These are phyloP conservation scores for Chlamydomonas schloesseri DNA, from an alignment of 139 green algal species.

Conservation along the genomic window DNA sequence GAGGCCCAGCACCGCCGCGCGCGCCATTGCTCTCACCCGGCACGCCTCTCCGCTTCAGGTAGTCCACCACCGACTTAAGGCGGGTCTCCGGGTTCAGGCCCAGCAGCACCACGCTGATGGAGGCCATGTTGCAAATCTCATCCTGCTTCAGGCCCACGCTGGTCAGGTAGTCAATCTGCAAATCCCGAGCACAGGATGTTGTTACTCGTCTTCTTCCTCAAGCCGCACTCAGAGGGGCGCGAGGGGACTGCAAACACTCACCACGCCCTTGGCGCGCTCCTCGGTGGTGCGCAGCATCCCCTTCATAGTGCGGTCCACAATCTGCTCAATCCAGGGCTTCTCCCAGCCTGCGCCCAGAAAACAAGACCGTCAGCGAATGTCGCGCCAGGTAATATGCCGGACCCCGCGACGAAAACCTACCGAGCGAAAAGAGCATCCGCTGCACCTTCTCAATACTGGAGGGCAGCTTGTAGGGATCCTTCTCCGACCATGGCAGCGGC, in stretches of 20 bases:
- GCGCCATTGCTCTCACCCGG: conserved; percentile 49
- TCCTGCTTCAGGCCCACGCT: conserved; percentile 67
- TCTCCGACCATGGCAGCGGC: conserved; percentile 73
- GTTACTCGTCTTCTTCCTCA: too few species aligned
- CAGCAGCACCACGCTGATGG: conserved; percentile 73
- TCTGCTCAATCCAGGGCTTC: conserved; percentile 78
- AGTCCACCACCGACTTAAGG: conserved; percentile 59
- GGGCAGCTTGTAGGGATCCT: conserved; percentile 73
- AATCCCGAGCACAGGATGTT: too few species aligned
- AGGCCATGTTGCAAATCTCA: conserved; percentile 79
- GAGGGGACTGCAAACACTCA: conserved; percentile 40
- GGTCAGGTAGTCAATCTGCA: conserved; percentile 65
- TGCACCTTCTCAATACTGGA: conserved; percentile 73
- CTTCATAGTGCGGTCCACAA: conserved; percentile 77
- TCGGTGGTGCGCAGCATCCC: conserved; percentile 70
- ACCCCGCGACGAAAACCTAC: conserved; percentile 26
- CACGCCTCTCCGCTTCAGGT: conserved; percentile 68
- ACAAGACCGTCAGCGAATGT: not conserved
- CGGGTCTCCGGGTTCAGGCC: conserved; percentile 72
- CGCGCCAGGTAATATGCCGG: not conserved
- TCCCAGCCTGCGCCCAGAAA: conserved; percentile 64
- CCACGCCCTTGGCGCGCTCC: conserved; percentile 67
- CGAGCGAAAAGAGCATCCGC: conserved; percentile 57
- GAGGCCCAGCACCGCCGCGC: too few species aligned
- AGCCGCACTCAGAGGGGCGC: not conserved